Evolutionary conservation across 805 yeast genomes (phyloP), one percentile per base, ranked within the genome.

Genomic region (Candida jianshihensis): DNA sequence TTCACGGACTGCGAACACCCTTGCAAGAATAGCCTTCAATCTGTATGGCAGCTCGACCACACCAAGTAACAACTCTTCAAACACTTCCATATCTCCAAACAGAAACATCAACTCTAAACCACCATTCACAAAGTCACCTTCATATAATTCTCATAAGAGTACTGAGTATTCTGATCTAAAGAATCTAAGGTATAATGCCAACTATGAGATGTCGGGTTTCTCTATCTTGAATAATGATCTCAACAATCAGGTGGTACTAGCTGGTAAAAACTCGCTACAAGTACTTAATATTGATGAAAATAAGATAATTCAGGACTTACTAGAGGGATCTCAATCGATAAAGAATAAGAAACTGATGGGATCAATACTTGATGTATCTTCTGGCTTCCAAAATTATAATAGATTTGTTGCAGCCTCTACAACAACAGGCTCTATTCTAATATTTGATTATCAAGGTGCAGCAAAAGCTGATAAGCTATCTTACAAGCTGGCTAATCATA

Each of bases 1-100:
- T 12, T 42, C 53, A 6, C 24, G 54, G 34, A 55, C 53, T 4
- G 43, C 52, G 4, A 51, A 48, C 34, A 43, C 54, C 0, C 56
- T 73, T 40, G 74, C 81, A 5, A 62, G 77, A 31, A 68, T 76
- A 54, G 81, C 82, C 0, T 75, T 72, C 60, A 71, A 74, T 46
- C 72, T 75, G 26, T 76, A 76, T 53, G 81, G 81, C 15, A 41
- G 39, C 36, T 37, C 52, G 5, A 49, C 60, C 15, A 17, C 30
- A 7, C 31, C 18, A 16, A 29, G 21, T n/a, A 19, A 16, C 21
- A 28, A 9, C 24, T 29, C 31, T 5, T 46, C 56, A 11, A 40
- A 44, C 8, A 41, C 42, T 7, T 44, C 54, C 3, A 37, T 43
- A 1, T 42, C 51, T 5, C 37, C 48, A 13, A 36, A 26, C 46